Evolutionary conservation across 805 yeast genomes (phyloP), one percentile per base, ranked within the genome.

Genomic region (Metschnikowia borealis): DNA sequence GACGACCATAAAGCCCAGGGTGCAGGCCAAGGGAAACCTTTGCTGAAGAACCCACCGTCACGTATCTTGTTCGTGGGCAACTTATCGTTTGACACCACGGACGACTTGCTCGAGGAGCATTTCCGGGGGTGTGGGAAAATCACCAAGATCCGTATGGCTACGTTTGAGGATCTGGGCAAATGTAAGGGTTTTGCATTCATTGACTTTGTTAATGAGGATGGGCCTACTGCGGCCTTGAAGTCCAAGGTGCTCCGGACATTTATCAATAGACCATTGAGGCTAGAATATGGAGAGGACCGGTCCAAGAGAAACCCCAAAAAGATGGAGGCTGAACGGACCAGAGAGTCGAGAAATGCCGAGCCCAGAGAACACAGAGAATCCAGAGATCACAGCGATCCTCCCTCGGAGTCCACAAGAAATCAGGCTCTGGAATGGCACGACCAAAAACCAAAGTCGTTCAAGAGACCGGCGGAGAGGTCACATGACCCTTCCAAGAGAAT

Each of bases 121-220:
- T 92, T 92, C 74, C 85, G 86, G 67, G 92, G 86, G 61, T 90
- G 96, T 70, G 97, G 98, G 37, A 90, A 87, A 55, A 92, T 95
- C 52, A 70, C 75, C 29, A 81, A 81, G 57, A 81, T 92, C 48
- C 81, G 99, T 67, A 92, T 91, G 95, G 98, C 98, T 3, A 91
- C 99, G n/a, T 92, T 92, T 69, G 90, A 94, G 69, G 99, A 92
- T 65, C 74, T 87, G 46, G 98, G 97, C 1, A 92, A 91, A 65
- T 92, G 98, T 74, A 94, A 94, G 68, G 98, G 98, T 1, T 92
- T 92, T 73, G 90, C 96, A 1, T 92, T 94, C 62, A 73, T 92
- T 34, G 98, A 92, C 67, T 92, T 91, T 70, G 80, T 74, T 54
- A 84, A 83, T 56, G 88, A 85, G 55, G 82, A 80, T 36, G 91